Evolutionary conservation across 257 asterid genomes (phyloP), one percentile per base, ranked within the genome.

Genomic region (Knoxia roxburghii): DNA sequence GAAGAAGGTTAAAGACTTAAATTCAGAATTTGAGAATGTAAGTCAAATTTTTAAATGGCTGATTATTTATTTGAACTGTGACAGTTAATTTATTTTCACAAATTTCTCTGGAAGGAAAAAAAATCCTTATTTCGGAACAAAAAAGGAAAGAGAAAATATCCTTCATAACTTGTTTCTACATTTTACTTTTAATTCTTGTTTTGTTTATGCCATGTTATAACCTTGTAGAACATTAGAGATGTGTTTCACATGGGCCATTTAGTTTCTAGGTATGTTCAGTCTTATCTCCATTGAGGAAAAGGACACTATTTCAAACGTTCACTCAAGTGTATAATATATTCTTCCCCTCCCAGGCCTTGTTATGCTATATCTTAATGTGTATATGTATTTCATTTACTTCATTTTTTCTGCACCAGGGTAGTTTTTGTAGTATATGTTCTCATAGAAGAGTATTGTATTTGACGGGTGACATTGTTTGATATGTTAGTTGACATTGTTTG

Each of bases 21-120:
- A 64, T 76, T 64, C 87, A 51, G 85, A 85, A 76, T 68, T 79
- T 66, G 85, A 75, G 46, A 76, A 74, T 68, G 97, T 91, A 70
- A 85, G 94, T 70, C 56, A 17, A 40, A 41, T 11, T 30, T 40
- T 23, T 54, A 48, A 13, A 27, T 48, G 60, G 35, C 49, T 46
- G 24, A 40, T 7, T 13, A 1, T 30, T 17, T n/a, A 24, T 64
- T 7, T 64, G 24, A 17, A 39, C 18, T 33, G 18, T 33, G 30
- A 6, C 20, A 26, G n/a, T 63, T 21, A 23, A 43, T 21, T 37
- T 61, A 5, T 35, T 37, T 18, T 5, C 10, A 11, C 18, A 24
- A n/a, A n/a, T n/a, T 67, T 53, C 8, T 2, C 3, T 62, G 4
- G 13, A 62, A 6, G 26, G n/a, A 18, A 55, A 27, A 56, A 45